Percentiles rank a stretch among this genome's conserved stretches.
Evolutionary conservation across 169 alveolate genomes (phyloP).

Genomic region (Plasmodium yoelii): DNA sequence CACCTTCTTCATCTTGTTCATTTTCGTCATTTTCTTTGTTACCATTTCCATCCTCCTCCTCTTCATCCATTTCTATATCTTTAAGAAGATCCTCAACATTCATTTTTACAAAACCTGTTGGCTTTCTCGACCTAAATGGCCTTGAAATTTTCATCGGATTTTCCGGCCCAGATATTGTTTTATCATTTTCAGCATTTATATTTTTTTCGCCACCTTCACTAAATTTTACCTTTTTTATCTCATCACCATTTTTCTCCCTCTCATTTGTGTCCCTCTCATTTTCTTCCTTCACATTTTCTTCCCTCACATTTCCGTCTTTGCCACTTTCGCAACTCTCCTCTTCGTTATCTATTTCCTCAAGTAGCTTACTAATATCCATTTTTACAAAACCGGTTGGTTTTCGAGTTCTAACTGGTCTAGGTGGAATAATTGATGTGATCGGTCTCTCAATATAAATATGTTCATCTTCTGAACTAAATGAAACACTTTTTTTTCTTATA

Average conservation of each 20-base stretch:
- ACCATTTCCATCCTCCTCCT: conserved; percentile 1
- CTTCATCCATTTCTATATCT: conserved; percentile 15
- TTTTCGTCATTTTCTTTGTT: neutral
- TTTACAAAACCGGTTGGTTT: conserved; percentile 66
- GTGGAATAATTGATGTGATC: neutral
- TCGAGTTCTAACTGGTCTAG: conserved; percentile 48
- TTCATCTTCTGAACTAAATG: conserved; percentile 50
- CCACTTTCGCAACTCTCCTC: neutral
- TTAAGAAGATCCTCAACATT: conserved; percentile 31
- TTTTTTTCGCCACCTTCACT: conserved; percentile 1
- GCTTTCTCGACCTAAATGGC: conserved; percentile 31
- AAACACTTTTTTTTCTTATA: conserved; percentile 15
- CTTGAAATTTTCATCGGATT: conserved; percentile 5
- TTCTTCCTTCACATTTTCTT: too few species aligned
- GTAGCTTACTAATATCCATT: conserved; percentile 14
- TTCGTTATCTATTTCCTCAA: conserved; percentile 20
- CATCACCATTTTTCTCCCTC: too few species aligned
- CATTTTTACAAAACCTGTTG: conserved; percentile 60
- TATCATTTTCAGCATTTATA: neutral
- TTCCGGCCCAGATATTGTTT: neutral
- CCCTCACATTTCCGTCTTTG: too few species aligned
- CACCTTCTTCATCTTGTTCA: neutral
- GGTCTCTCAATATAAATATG: conserved; percentile 22
- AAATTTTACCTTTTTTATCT: neutral
- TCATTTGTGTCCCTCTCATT: too few species aligned